Conservation (phyloP, 1,284 basidiomycete genomes). For the Tilletia indica region DNA sequence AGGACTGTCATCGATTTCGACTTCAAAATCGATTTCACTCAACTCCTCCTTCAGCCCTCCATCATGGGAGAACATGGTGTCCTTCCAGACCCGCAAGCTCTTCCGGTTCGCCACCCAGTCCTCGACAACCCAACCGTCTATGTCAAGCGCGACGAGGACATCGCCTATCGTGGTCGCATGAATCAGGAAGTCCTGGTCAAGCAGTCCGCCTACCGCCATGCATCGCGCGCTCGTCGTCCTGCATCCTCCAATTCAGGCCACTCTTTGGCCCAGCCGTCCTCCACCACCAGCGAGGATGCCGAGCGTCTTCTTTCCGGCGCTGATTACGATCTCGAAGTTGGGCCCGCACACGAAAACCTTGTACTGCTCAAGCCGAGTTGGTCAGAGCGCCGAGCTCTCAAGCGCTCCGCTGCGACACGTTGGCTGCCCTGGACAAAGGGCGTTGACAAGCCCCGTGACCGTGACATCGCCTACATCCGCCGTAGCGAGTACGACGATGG, state of each 20-base stretch:
- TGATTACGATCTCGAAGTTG: neutral
- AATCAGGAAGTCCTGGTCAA: neutral
- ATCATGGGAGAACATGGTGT: neutral
- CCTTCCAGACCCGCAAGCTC: neutral
- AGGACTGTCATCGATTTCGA: neutral
- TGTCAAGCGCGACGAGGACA: conserved; percentile 1
- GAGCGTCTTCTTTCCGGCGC: neutral
- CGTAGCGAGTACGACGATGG: neutral
- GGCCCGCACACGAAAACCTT: neutral
- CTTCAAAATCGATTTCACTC: neutral
- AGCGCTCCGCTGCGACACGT: neutral
- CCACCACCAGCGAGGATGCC: neutral
- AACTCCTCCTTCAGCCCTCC: neutral
- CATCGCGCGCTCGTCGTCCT: neutral
- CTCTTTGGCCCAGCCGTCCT: too few relatives aligned
- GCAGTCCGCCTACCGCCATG: neutral
- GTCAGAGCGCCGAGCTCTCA: too few relatives aligned
- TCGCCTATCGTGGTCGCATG: conserved; percentile 11
- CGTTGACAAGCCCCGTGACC: neutral
- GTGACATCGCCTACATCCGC: neutral
- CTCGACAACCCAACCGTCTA: conserved; percentile 4
- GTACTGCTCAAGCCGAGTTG: too few relatives aligned
- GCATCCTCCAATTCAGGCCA: too few relatives aligned
- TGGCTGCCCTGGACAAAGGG: conserved; percentile 3
- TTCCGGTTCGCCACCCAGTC: neutral